phyloP scores from a whole-genome alignment of 345 rosid species.

The Chamaenerion angustifolium region DNA sequence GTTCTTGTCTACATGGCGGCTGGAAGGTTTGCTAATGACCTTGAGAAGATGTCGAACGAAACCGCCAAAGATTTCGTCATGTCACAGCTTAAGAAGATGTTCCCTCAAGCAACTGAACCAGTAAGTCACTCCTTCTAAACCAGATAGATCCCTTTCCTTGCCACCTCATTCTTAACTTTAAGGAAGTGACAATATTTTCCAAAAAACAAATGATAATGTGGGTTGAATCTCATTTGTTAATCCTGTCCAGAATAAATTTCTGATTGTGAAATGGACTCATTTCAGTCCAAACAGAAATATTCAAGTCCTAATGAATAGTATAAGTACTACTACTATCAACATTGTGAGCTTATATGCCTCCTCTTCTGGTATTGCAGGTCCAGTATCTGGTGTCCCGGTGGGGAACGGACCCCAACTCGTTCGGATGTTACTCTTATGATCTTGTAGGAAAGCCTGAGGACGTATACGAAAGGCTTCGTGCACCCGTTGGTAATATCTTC shows the following conservation, averaged over 20 bases:
- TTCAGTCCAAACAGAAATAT: too few relatives aligned
- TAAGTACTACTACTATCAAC: too few relatives aligned
- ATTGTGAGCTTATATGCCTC: too few relatives aligned
- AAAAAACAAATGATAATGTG: too few relatives aligned
- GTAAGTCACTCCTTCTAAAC: too few relatives aligned
- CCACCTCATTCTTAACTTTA: too few relatives aligned
- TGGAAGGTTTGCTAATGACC: conserved; percentile 56
- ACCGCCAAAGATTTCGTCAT: conserved; percentile 49
- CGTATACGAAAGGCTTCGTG: conserved; percentile 52
- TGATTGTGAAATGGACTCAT: too few relatives aligned
- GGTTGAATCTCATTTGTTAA: too few relatives aligned
- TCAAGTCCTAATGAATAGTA: too few relatives aligned
- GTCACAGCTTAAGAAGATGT: conserved; percentile 77
- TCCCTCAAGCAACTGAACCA: conserved; percentile 68
- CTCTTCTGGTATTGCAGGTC: conserved; percentile 25
- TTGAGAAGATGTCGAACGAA: conserved; percentile 56
- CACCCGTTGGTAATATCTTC: conserved; percentile 52
- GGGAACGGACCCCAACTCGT: conserved; percentile 72
- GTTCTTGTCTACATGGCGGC: conserved; percentile 87
- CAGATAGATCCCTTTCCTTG: too few relatives aligned
- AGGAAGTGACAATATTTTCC: too few relatives aligned
- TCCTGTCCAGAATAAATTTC: too few relatives aligned
- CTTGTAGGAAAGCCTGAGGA: conserved; percentile 63
- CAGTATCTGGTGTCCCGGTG: conserved; percentile 55
- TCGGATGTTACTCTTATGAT: conserved; percentile 75